phyloP scores from a whole-genome alignment of 2,329 filamentous ascomycete species.

The Colletotrichum higginsianum region DNA sequence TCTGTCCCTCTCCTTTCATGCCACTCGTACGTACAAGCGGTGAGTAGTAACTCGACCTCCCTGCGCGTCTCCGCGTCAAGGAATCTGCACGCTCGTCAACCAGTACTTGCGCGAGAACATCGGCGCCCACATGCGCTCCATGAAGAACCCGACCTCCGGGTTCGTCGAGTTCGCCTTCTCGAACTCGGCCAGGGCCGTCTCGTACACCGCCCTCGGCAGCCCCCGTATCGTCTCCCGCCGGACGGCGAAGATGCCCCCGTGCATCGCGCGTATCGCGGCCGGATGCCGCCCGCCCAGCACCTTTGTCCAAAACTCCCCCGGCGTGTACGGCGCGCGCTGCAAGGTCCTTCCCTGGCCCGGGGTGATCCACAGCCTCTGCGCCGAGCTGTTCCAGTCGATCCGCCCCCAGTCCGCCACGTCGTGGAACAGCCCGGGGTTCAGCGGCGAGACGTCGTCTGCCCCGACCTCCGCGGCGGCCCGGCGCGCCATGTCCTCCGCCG shows the following conservation, averaged over 20 bases:
- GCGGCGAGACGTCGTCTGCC: slow-evolving; percentile 40
- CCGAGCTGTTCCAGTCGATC: slow-evolving; percentile 38
- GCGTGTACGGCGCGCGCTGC: slow-evolving; percentile 31
- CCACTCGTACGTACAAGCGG: too few relatives aligned
- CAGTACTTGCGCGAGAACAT: slow-evolving; percentile 40
- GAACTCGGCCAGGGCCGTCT: slow-evolving; percentile 36
- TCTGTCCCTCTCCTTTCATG: too few relatives aligned
- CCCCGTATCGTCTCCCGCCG: slow-evolving; percentile 36
- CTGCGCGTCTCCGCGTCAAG: too few relatives aligned
- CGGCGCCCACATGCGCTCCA: slow-evolving; percentile 44
- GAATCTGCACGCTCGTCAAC: slow-evolving; percentile 10
- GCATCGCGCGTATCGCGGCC: slow-evolving; percentile 41
- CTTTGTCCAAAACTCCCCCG: slow-evolving; percentile 37
- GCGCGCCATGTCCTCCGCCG: slow-evolving; percentile 32
- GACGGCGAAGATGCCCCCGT: slow-evolving; percentile 41
- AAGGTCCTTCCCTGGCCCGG: slow-evolving; percentile 35
- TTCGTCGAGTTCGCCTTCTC: slow-evolving; percentile 38
- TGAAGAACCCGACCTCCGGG: slow-evolving; percentile 42
- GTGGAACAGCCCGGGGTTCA: slow-evolving; percentile 34
- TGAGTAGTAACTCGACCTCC: too few relatives aligned
- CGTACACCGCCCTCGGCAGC: slow-evolving; percentile 30
- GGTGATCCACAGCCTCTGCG: slow-evolving; percentile 41
- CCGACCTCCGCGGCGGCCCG: slow-evolving; percentile 17
- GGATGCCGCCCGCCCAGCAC: slow-evolving; percentile 34
- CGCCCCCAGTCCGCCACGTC: slow-evolving; percentile 39